These are phyloP conservation scores for Rhizophora mangle DNA, from an alignment of 345 rosid genomes.

Conservation along the genomic window DNA sequence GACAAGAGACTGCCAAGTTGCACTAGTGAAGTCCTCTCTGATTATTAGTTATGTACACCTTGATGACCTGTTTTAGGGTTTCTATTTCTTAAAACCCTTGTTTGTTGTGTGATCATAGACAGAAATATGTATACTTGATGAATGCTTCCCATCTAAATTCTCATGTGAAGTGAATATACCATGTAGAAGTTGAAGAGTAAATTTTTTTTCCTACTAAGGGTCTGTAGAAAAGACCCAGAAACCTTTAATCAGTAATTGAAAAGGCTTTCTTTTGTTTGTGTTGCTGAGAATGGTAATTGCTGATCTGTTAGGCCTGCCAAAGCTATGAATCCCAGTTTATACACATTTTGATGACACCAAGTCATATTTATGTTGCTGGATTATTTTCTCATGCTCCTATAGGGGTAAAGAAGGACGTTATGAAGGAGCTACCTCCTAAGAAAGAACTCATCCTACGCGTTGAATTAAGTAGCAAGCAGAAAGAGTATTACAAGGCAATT, in stretches of 20 bases:
- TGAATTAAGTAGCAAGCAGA: conserved; percentile 87
- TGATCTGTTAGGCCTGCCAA: not conserved
- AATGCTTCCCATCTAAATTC: not conserved
- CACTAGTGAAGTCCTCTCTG: too few species aligned
- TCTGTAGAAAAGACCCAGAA: too few species aligned
- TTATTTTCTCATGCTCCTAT: conserved; percentile 32
- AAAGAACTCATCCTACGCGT: conserved; percentile 97
- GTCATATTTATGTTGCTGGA: not conserved
- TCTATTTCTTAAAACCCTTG: not conserved
- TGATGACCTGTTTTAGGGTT: too few species aligned
- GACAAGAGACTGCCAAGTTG: too few species aligned
- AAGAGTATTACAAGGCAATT: conserved; percentile 98
- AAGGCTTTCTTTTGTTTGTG: not conserved
- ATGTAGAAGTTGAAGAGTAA: not conserved
- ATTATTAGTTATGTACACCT: too few species aligned
- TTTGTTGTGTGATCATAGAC: not conserved
- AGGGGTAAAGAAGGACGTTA: conserved; percentile 99
- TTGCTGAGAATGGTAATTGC: not conserved
- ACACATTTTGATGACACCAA: not conserved
- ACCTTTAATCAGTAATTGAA: too few species aligned
- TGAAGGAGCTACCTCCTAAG: conserved; percentile 98
- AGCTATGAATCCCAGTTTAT: not conserved
- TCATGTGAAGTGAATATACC: not conserved
- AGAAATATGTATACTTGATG: not conserved
- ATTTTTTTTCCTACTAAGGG: not conserved